Evolutionary conservation across 768 basidiomycete species (phyloP).

Genomic region (Boletus coccyginus): DNA sequence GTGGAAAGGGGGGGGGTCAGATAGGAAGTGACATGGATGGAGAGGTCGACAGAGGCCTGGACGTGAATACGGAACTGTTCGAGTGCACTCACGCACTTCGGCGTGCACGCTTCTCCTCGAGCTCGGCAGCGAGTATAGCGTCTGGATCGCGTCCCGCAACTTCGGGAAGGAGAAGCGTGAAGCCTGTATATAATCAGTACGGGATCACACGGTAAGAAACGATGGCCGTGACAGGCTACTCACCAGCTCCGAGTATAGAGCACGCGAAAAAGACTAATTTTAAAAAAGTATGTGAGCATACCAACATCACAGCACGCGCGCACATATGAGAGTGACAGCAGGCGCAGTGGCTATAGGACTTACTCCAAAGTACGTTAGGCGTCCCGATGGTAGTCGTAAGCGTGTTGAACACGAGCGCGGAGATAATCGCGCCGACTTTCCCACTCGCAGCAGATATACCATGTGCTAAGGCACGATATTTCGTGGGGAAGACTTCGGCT

Average conservation of each 20-base stretch:
- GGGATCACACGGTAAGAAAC: neutral
- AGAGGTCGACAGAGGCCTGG: neutral
- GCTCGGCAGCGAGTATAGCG: slow-evolving; percentile 40
- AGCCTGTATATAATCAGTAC: slow-evolving; percentile 21
- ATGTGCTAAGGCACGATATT: slow-evolving; percentile 70
- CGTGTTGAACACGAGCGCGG: slow-evolving; percentile 69
- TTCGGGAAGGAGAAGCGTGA: slow-evolving; percentile 51
- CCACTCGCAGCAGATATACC: slow-evolving; percentile 73
- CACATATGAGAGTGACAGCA: neutral
- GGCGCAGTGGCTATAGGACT: slow-evolving; percentile 25
- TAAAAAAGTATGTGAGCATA: neutral
- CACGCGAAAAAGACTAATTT: slow-evolving; percentile 64
- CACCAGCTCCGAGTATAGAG: slow-evolving; percentile 54
- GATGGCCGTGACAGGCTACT: slow-evolving; percentile 2
- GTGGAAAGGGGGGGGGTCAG: too few species aligned
- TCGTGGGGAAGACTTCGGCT: slow-evolving; percentile 78
- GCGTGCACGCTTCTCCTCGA: slow-evolving; percentile 16
- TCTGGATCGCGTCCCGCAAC: slow-evolving; percentile 52
- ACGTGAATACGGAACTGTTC: neutral
- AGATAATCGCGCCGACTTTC: slow-evolving; percentile 75
- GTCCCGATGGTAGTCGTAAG: slow-evolving; percentile 62
- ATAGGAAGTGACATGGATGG: too few species aligned
- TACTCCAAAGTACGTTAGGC: slow-evolving; percentile 68
- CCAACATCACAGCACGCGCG: neutral
- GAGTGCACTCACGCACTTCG: neutral